A percentile compares a stretch with the other conserved stretches of the same genome.
phyloP scores from a whole-genome alignment of 2,329 filamentous ascomycete species.

The Leptographium procerum region DNA sequence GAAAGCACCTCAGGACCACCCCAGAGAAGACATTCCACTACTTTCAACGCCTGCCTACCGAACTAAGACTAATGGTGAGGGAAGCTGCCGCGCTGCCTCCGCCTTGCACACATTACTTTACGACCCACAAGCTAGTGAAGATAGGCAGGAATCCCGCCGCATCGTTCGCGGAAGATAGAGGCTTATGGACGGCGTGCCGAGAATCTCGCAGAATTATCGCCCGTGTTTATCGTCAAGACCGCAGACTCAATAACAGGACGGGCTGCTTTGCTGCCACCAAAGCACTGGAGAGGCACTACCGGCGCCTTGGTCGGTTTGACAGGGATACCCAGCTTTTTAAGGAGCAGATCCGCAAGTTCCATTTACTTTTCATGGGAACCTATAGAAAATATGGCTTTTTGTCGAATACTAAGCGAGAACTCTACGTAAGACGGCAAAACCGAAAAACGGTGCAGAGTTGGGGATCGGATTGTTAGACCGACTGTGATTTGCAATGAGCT shows the following conservation, averaged over 20 bases:
- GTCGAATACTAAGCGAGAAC: neutral
- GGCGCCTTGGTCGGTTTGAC: neutral
- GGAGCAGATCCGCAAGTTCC: neutral
- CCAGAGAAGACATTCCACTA: neutral
- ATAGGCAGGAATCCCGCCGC: neutral
- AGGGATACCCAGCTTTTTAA: neutral
- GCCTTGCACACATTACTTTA: neutral
- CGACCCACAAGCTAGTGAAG: neutral
- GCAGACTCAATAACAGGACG: neutral
- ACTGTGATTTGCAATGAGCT: neutral
- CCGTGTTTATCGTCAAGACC: neutral
- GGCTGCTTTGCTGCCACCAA: neutral
- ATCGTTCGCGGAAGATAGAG: neutral
- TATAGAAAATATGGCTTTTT: neutral
- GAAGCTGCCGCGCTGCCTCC: neutral
- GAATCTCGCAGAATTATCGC: neutral
- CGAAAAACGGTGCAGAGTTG: neutral
- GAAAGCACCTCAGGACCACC: neutral
- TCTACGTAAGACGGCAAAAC: neutral
- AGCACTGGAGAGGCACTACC: neutral
- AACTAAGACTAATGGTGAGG: neutral
- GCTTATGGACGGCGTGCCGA: neutral
- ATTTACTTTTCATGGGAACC: neutral
- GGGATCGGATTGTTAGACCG: neutral
- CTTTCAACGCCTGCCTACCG: neutral